These are phyloP conservation scores for Kuraishia molischiana DNA, from an alignment of 805 yeast species.

Conservation along the genomic window DNA sequence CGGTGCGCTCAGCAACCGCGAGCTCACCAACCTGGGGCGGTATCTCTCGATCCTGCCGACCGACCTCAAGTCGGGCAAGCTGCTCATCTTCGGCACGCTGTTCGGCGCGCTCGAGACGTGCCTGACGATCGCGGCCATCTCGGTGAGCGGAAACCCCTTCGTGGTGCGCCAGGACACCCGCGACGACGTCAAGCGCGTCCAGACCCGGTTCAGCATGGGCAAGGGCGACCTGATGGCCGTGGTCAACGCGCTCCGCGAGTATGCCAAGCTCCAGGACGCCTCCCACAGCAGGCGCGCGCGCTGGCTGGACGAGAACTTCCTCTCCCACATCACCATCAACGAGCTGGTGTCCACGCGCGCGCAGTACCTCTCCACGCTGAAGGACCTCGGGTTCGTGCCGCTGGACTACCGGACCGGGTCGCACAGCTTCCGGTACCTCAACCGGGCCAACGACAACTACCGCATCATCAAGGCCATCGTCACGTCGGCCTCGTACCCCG, in stretches of 20 bases:
- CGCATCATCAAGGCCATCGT: conserved; percentile 55
- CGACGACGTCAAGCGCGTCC: conserved; percentile 45
- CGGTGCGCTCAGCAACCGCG: conserved; percentile 53
- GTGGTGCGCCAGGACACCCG: conserved; percentile 50
- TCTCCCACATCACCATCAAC: conserved; percentile 55
- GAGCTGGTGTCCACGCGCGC: conserved; percentile 64
- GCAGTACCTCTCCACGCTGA: conserved; percentile 62
- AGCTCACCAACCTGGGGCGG: conserved; percentile 67
- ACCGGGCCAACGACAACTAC: conserved; percentile 40
- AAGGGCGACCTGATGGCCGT: conserved; percentile 73
- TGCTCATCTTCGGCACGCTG: conserved; percentile 68
- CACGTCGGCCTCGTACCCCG: conserved; percentile 79
- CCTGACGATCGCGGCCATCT: conserved; percentile 70
- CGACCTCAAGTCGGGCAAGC: conserved; percentile 78
- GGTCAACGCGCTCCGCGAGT: conserved; percentile 48
- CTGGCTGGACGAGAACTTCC: conserved; percentile 43
- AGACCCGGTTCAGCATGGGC: conserved; percentile 31
- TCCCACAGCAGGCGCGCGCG: conserved; percentile 22
- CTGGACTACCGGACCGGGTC: conserved; percentile 26
- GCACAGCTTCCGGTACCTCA: conserved; percentile 20
- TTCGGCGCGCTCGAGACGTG: conserved; percentile 76
- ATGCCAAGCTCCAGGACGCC: conserved; percentile 22
- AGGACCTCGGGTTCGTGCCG: conserved; percentile 73
- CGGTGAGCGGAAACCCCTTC: conserved; percentile 71
- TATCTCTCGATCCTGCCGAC: conserved; percentile 78